phyloP scores from a whole-genome alignment of 441 rosid species.

The Aleurites moluccanus region DNA sequence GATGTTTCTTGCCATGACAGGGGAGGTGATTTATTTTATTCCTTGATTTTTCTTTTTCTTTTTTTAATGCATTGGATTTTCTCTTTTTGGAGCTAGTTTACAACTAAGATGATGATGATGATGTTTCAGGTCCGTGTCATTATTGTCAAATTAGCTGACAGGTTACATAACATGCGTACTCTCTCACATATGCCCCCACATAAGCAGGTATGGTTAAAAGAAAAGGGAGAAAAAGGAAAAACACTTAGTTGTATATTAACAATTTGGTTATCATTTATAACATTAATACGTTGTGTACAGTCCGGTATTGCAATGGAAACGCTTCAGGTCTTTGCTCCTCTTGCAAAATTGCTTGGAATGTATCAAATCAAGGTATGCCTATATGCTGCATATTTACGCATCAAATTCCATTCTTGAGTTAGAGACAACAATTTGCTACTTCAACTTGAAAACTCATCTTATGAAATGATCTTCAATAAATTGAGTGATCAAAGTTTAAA shows the following conservation, averaged over 20 bases:
- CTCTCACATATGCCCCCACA: constrained; percentile 92
- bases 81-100: constrained; percentile 12
- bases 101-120: constrained; percentile 27
- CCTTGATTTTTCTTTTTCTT: neutral
- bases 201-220: constrained; percentile 68
- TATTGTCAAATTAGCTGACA: constrained; percentile 97
- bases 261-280: constrained; percentile 27
- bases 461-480: neutral
- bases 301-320: constrained; percentile 95
- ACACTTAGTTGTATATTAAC: constrained; percentile 25
- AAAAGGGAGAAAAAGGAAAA: neutral
- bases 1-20: constrained; percentile 99
- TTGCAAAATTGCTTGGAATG: constrained; percentile 97
- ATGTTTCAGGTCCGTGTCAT: constrained; percentile 87
- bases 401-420: constrained; percentile 9
- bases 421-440: neutral
- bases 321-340: constrained; percentile 94
- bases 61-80: neutral
- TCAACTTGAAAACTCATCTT: neutral
- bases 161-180: constrained; percentile 98
- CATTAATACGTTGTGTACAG: constrained; percentile 46
- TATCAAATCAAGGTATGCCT: constrained; percentile 83
- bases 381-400: constrained; percentile 7
- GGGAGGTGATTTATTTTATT: constrained; percentile 56
- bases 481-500: neutral